A percentile compares a stretch with the other conserved stretches of the same genome.
Evolutionary conservation across 768 basidiomycete genomes (phyloP).

Genomic region (Clitopilus hobsonii): DNA sequence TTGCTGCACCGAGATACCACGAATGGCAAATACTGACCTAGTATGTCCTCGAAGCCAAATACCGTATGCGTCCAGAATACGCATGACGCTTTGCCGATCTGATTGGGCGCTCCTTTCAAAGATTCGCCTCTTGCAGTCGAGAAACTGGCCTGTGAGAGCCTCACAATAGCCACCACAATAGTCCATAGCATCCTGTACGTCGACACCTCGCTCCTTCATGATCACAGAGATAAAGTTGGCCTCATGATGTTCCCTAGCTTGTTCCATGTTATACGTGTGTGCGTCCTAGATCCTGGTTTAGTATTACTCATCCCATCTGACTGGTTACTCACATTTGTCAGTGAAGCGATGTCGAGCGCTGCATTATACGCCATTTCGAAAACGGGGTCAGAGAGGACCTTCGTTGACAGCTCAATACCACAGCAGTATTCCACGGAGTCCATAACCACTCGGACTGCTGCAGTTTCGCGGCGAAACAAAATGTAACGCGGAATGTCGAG

Average conservation of each 20-base stretch:
- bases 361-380: constrained; percentile 29
- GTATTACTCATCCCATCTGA: constrained; percentile 7
- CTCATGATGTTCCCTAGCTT: constrained; percentile 29
- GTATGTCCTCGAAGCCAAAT: not conserved
- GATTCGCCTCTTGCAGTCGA: not conserved
- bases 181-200: constrained; percentile 28
- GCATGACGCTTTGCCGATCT: not conserved
- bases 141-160: not conserved
- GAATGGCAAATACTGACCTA: not conserved
- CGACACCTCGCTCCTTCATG: constrained; percentile 29
- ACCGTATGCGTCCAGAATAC: not conserved
- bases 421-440: not conserved
- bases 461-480: not conserved
- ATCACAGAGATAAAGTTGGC: constrained; percentile 40
- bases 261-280: constrained; percentile 46
- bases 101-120: not conserved
- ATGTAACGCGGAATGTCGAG: not conserved
- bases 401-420: not conserved
- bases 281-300: constrained; percentile 26
- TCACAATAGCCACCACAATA: not conserved
- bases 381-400: constrained; percentile 21
- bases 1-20: too few species aligned
- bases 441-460: not conserved
- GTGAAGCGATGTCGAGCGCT: constrained; percentile 38
- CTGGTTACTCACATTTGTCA: constrained; percentile 29